These are phyloP conservation scores for Fusarium sambucinum DNA, from an alignment of 2,329 filamentous ascomycete genomes.

Conservation along the genomic window DNA sequence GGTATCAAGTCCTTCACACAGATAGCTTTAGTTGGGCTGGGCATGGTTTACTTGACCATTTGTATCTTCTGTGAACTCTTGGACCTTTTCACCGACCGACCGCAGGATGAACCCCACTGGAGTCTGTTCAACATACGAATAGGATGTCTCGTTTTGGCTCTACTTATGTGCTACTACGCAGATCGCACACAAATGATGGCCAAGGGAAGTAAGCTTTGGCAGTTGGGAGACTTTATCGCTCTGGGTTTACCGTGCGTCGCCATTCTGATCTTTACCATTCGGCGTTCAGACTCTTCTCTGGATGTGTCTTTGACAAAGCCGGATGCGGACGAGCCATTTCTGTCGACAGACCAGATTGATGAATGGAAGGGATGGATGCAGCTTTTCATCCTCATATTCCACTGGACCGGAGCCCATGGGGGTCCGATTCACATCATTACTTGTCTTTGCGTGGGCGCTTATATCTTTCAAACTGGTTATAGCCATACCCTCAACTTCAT, in stretches of 20 bases:
- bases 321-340: background rate
- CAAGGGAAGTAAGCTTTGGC: slow-evolving; percentile 34
- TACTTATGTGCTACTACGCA: slow-evolving; percentile 44
- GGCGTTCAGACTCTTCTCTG: slow-evolving; percentile 4
- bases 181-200: slow-evolving; percentile 46
- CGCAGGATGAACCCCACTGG: background rate
- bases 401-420: slow-evolving; percentile 65
- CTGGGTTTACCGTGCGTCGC: slow-evolving; percentile 16
- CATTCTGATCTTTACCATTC: slow-evolving; percentile 22
- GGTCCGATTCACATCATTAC: slow-evolving; percentile 64
- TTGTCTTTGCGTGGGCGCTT: slow-evolving; percentile 65
- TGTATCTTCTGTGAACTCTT: slow-evolving; percentile 18
- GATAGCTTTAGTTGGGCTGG: slow-evolving; percentile 25
- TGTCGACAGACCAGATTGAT: slow-evolving; percentile 60
- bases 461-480: slow-evolving; percentile 72
- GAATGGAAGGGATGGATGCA: slow-evolving; percentile 78
- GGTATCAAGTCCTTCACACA: slow-evolving; percentile 40
- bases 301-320: background rate
- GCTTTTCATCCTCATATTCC: slow-evolving; percentile 63
- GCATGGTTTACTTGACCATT: slow-evolving; percentile 19
- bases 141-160: slow-evolving; percentile 38
- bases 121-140: slow-evolving; percentile 36
- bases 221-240: slow-evolving; percentile 30
- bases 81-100: background rate
- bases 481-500: slow-evolving; percentile 71